Evolutionary conservation across 1,284 basidiomycete genomes (phyloP).

Genomic region (Irpex lacteus): DNA sequence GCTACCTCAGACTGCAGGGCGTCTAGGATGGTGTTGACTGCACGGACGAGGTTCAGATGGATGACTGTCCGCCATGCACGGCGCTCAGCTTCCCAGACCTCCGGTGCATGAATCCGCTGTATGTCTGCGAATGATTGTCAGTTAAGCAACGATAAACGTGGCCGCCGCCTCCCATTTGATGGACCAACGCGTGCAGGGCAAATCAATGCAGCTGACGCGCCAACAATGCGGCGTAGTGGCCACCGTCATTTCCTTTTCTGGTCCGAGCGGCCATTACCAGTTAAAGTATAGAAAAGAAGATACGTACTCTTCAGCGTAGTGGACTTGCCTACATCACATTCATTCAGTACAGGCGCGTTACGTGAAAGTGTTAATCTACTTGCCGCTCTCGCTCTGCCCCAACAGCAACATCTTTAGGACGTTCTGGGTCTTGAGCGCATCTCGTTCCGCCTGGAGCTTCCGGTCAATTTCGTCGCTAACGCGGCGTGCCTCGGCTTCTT

Average conservation of each 20-base stretch:
- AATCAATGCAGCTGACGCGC: neutral
- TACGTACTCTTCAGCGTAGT: conserved; percentile 30
- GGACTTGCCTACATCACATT: conserved; percentile 25
- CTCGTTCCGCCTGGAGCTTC: conserved; percentile 45
- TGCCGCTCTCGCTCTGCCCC: conserved; percentile 65
- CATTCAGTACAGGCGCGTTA: neutral
- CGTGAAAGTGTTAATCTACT: conserved; percentile 19
- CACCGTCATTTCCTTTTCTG: neutral
- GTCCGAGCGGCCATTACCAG: neutral
- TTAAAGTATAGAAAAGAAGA: neutral
- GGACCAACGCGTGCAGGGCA: too few relatives aligned
- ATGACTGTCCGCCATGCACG: conserved; percentile 62
- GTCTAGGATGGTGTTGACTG: conserved; percentile 55
- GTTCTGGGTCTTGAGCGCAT: conserved; percentile 40
- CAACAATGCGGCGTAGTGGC: neutral
- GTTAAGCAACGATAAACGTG: neutral
- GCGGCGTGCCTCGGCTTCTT: conserved; percentile 49
- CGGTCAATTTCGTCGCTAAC: conserved; percentile 59
- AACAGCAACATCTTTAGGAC: conserved; percentile 55
- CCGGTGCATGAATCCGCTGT: conserved; percentile 48
- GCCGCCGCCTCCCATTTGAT: too few relatives aligned
- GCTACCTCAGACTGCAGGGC: conserved; percentile 43
- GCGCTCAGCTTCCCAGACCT: conserved; percentile 54
- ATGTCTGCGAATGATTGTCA: conserved; percentile 33
- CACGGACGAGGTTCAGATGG: conserved; percentile 64